These are phyloP conservation scores for Solanum chmielewskii DNA, from an alignment of 257 asterid genomes.

Conservation along the genomic window DNA sequence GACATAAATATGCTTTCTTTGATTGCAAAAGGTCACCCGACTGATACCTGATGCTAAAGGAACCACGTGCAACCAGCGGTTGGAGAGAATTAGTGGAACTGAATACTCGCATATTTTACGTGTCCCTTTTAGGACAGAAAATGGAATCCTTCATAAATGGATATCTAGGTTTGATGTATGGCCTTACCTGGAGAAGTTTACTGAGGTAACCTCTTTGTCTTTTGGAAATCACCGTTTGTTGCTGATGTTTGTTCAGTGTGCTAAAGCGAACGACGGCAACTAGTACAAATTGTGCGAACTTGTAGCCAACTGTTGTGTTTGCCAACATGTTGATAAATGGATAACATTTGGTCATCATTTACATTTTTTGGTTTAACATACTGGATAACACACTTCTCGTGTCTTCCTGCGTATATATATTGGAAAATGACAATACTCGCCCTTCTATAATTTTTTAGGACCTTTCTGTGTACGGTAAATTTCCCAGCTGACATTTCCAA, in stretches of 20 bases:
- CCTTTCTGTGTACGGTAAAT: background rate
- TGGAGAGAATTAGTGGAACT: constrained; percentile 77
- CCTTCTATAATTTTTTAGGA: background rate
- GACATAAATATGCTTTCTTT: background rate
- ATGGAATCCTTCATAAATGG: constrained; percentile 84
- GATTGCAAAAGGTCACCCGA: constrained; percentile 62
- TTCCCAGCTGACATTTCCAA: background rate
- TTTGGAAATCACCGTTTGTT: background rate
- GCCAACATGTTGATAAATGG: background rate
- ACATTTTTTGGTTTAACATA: background rate
- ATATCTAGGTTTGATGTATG: constrained; percentile 95
- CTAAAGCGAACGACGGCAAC: background rate
- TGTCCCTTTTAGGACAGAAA: constrained; percentile 74
- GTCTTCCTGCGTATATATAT: background rate
- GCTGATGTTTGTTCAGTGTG: background rate
- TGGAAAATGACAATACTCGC: background rate
- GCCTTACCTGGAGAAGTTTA: constrained; percentile 90
- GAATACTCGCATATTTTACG: constrained; percentile 86
- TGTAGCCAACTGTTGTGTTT: background rate
- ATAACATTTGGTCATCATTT: background rate
- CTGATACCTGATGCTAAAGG: constrained; percentile 96
- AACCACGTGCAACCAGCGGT: constrained; percentile 87
- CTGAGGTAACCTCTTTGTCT: constrained; percentile 42
- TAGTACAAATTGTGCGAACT: background rate
- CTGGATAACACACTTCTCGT: background rate